These are phyloP conservation scores for Aspergillus olivimuriae DNA, from an alignment of 495 filamentous ascomycete genomes.

Conservation along the genomic window DNA sequence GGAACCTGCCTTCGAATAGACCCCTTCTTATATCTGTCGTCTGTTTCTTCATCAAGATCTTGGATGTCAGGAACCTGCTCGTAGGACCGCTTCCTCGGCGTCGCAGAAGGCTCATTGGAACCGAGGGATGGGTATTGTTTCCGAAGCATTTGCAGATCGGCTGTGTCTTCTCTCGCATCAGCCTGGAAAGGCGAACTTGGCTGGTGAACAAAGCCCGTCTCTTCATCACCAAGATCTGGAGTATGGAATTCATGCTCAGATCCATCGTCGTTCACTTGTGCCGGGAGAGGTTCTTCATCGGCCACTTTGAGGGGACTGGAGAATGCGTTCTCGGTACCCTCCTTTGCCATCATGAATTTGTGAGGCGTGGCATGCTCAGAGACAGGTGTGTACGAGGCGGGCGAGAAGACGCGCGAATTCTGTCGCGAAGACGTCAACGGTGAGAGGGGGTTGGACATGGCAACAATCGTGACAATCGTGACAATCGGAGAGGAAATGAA, in stretches of 20 bases:
- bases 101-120: constrained; percentile 16
- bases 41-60: constrained; percentile 16
- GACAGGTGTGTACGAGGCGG: constrained; percentile 8
- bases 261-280: constrained; percentile 7
- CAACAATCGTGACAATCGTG: neutral
- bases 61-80: constrained; percentile 30
- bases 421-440: constrained; percentile 38
- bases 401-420: constrained; percentile 35
- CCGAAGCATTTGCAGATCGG: constrained; percentile 23
- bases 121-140: constrained; percentile 16
- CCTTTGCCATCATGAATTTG: constrained; percentile 6
- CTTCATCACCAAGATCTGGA: constrained; percentile 12
- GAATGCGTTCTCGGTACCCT: constrained; percentile 28
- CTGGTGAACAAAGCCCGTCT: constrained; percentile 15
- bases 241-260: constrained; percentile 11
- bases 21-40: constrained; percentile 30
- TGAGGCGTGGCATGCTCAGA: constrained; percentile 8
- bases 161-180: constrained; percentile 28
- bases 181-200: constrained; percentile 36
- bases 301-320: constrained; percentile 29
- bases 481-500: too few species aligned
- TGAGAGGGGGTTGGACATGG: constrained; percentile 43
- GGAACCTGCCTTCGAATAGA: constrained; percentile 17
- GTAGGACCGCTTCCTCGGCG: constrained; percentile 34
- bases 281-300: constrained; percentile 15